Conservation (phyloP, 2,329 filamentous ascomycete genomes). For the Cryphonectria japonica region DNA sequence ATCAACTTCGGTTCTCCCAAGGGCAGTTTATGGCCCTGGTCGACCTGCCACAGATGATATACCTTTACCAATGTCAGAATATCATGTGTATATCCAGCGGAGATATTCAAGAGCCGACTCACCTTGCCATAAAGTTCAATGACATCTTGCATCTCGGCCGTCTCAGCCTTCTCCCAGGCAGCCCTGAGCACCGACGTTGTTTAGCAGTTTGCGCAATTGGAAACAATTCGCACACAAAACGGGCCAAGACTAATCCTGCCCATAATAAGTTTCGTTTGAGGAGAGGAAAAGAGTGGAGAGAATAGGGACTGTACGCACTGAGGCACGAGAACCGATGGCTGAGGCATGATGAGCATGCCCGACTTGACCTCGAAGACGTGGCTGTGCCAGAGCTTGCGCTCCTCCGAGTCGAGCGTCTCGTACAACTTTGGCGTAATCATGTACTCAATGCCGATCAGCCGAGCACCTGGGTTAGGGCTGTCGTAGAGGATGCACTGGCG, state of each 20-base stretch:
- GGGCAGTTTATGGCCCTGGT: conserved; percentile 66
- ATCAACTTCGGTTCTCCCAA: conserved; percentile 58
- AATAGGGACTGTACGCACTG: conserved; percentile 33
- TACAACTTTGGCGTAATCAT: conserved; percentile 78
- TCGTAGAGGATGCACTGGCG: conserved; percentile 89
- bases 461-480: conserved; percentile 64
- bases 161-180: conserved; percentile 77
- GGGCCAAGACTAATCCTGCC: not conserved
- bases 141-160: conserved; percentile 77
- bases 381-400: conserved; percentile 81
- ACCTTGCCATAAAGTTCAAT: conserved; percentile 75
- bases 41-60: conserved; percentile 86
- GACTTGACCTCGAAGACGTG: conserved; percentile 75
- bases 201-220: not conserved
- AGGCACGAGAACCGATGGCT: conserved; percentile 55
- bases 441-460: conserved; percentile 85
- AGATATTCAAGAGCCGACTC: not conserved
- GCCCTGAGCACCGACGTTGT: conserved; percentile 31
- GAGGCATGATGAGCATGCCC: conserved; percentile 80
- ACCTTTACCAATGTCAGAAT: conserved; percentile 40
- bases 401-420: conserved; percentile 64
- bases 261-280: not conserved
- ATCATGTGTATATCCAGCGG: not conserved
- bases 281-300: too few species aligned
- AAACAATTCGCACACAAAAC: not conserved